Percentiles rank a stretch among this genome's conserved stretches.
These are phyloP conservation scores for Fraxinus nigra DNA, from an alignment of 305 asterid genomes.

Conservation along the genomic window DNA sequence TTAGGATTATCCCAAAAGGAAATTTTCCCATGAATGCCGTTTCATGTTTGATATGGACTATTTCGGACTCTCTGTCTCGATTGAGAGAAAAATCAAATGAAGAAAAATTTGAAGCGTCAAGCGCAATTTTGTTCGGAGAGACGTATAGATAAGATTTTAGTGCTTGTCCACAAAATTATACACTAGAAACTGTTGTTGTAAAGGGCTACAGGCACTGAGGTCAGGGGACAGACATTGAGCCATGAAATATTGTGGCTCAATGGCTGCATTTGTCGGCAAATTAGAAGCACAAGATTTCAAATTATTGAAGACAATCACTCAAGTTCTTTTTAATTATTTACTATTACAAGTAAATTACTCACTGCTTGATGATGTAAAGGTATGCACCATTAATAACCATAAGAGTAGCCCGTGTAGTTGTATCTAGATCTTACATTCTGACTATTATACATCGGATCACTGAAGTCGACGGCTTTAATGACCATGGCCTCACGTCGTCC, in stretches of 20 bases:
- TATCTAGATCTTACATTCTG: constrained; percentile 43
- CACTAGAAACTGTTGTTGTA: neutral
- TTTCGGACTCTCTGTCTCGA: no score
- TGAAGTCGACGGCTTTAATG: constrained; percentile 61
- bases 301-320: neutral
- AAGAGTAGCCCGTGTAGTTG: constrained; percentile 60
- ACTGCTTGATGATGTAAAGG: neutral
- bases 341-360: neutral
- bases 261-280: constrained; percentile 29
- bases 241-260: constrained; percentile 19
- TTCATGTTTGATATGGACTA: no score
- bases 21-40: no score
- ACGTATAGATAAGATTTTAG: neutral
- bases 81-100: no score
- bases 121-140: neutral
- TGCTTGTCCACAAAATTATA: neutral
- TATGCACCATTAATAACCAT: constrained; percentile 37
- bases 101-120: no score
- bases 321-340: neutral
- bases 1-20: neutral
- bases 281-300: neutral
- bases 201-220: neutral
- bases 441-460: constrained; percentile 28
- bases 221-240: constrained; percentile 4
- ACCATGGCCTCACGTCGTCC: constrained; percentile 65